Evolutionary conservation across 2,329 filamentous ascomycete genomes (phyloP), one percentile per base, ranked within the genome.

Genomic region (Hypoxylon sp.): DNA sequence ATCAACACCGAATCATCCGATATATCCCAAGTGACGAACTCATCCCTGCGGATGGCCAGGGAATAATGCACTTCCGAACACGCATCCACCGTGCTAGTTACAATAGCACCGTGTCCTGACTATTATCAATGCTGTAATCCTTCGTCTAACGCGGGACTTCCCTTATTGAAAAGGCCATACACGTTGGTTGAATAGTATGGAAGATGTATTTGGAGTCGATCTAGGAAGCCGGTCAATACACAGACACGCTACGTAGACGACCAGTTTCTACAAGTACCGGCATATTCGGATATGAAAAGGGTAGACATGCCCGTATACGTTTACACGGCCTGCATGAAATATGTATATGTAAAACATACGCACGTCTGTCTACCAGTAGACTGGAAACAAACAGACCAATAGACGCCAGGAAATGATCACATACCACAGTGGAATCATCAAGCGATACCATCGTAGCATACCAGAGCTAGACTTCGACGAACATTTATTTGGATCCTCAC

Each of bases 281-380:
- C 8, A 39, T 8, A 35, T n/a, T 37, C 55, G 55, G 44, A 50
- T 33, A 46, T 59, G 44, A 50, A 39, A 26, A n/a, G n/a, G 19
- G 6, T 48, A 58, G 29, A 37, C 13, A 10, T 24, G 37, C 5
- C 11, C 6, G 14, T 8, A 37, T 48, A 48, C 19, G 11, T 19
- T 22, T 8, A 37, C 42, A 47, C 13, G 31, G 24, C 42, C 17
- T 37, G 10, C 31, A 24, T 26, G 5, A 13, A 33, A 11, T 26
- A 8, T 35, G n/a, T 47, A 50, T 50, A 50, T 39, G 44, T 59
- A 46, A 50, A 59, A 59, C 55, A 39, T 8, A 47, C 31, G 33
- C 31, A 59, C 13, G 5, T 22, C 14, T 39, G 5, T 22, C 14
- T 39, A 17, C 14, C 31, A 26, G 26, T 24, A 50, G 17, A 13